These are phyloP conservation scores for Penicillium arizonense DNA, from an alignment of 495 filamentous ascomycete genomes.

Conservation along the genomic window DNA sequence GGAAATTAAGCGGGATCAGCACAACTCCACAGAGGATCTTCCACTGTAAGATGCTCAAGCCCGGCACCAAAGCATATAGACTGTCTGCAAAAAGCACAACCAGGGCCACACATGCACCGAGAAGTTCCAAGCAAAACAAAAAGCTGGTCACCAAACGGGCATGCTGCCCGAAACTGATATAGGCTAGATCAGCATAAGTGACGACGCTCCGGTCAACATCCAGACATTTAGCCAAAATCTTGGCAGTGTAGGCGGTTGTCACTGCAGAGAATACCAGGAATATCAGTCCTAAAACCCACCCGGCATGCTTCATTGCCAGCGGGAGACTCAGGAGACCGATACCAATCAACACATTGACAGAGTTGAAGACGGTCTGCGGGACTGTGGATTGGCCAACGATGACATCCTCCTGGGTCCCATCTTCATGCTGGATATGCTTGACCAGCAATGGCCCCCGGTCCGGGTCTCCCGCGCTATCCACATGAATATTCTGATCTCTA, in stretches of 20 bases:
- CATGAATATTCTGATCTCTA: constrained; percentile 61
- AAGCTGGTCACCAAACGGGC: constrained; percentile 79
- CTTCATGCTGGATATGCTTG: constrained; percentile 80
- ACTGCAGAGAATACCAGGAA: constrained; percentile 72
- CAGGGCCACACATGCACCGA: constrained; percentile 87
- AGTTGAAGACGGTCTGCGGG: constrained; percentile 95
- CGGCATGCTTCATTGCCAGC: constrained; percentile 83
- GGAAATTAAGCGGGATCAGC: constrained; percentile 79
- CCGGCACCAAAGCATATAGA: constrained; percentile 74
- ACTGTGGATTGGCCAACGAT: constrained; percentile 90
- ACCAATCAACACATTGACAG: constrained; percentile 91
- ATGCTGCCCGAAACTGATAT: constrained; percentile 82
- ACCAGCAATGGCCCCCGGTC: constrained; percentile 79
- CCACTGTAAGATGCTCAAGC: constrained; percentile 69
- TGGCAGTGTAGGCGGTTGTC: constrained; percentile 83
- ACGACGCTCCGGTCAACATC: constrained; percentile 76
- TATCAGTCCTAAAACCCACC: constrained; percentile 81
- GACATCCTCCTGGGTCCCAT: constrained; percentile 77
- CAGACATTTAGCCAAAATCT: constrained; percentile 82
- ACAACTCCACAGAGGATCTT: constrained; percentile 83
- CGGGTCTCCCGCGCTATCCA: constrained; percentile 50
- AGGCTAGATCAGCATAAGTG: constrained; percentile 93
- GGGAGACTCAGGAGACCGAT: constrained; percentile 88
- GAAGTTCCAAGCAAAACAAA: constrained; percentile 83
- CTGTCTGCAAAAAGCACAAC: constrained; percentile 94